Evolutionary conservation across 331 rosid genomes (phyloP).

Genomic region (Pyracantha coccinea): DNA sequence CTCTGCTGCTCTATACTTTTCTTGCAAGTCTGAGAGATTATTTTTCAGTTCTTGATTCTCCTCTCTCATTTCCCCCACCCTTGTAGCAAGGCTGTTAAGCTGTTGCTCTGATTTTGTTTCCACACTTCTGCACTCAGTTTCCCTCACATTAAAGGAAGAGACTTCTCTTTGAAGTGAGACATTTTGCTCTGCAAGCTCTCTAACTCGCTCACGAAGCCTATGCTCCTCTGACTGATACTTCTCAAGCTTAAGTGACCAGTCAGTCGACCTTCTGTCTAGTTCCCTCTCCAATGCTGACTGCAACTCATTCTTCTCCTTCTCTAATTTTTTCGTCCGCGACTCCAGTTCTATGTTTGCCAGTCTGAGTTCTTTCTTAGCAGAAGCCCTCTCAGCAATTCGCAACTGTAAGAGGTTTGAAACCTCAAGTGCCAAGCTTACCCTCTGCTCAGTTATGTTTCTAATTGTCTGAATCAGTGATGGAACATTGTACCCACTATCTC

Average conservation of each 20-base stretch:
- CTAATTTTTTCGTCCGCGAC: slow-evolving; percentile 47
- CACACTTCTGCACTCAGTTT: slow-evolving; percentile 46
- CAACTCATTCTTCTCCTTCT: slow-evolving; percentile 86
- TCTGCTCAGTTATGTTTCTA: slow-evolving; percentile 58
- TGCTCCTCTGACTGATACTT: slow-evolving; percentile 82
- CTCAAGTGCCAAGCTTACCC: slow-evolving; percentile 62
- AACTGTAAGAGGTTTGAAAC: slow-evolving; percentile 69
- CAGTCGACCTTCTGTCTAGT: slow-evolving; percentile 91
- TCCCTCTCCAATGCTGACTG: slow-evolving; percentile 84
- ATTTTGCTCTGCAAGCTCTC: slow-evolving; percentile 98
- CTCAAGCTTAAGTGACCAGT: slow-evolving; percentile 91
- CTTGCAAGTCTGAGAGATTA: slow-evolving; percentile 54
- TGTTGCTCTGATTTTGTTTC: slow-evolving; percentile 52
- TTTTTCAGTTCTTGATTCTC: slow-evolving; percentile 50
- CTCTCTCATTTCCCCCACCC: slow-evolving; percentile 41
- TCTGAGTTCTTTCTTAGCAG: slow-evolving; percentile 58
- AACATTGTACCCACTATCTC: slow-evolving; percentile 49
- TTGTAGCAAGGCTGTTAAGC: slow-evolving; percentile 42
- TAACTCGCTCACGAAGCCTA: slow-evolving; percentile 86
- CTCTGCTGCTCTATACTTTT: slow-evolving; percentile 43
- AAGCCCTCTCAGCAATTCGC: slow-evolving; percentile 61
- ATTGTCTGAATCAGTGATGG: slow-evolving; percentile 53
- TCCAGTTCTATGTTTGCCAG: slow-evolving; percentile 50
- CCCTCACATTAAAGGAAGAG: slow-evolving; percentile 61
- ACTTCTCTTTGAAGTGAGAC: slow-evolving; percentile 93